Percentiles rank a stretch among this genome's conserved stretches.
Conservation (phyloP, 2,329 filamentous ascomycete species). For the Pyrenochaeta sp. region DNA sequence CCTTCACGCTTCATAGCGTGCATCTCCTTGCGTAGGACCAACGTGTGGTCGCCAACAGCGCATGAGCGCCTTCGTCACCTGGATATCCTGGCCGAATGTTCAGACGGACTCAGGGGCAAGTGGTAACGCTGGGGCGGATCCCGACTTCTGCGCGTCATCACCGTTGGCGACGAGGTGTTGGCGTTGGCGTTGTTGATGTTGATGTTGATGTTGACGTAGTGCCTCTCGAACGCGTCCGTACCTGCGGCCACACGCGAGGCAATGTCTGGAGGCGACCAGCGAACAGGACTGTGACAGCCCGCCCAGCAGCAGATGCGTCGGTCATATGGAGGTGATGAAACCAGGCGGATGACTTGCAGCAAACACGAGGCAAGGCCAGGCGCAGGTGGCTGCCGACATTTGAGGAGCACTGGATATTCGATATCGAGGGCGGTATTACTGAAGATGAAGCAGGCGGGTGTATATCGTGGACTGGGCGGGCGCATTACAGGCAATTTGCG, state of each 20-base stretch:
- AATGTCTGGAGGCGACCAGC: neutral
- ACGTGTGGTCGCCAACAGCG: neutral
- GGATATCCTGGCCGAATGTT: slow-evolving; percentile 5
- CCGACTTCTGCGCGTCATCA: neutral
- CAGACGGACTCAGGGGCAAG: slow-evolving; percentile 2
- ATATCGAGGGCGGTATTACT: slow-evolving; percentile 2
- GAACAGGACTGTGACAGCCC: neutral
- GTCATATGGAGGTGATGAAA: neutral
- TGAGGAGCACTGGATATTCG: neutral
- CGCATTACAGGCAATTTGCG: slow-evolving; percentile 42
- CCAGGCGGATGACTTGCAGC: neutral
- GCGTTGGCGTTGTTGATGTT: slow-evolving; percentile 6
- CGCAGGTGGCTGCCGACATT: neutral
- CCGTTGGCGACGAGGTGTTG: neutral
- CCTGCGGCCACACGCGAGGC: slow-evolving; percentile 2
- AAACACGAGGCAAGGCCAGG: neutral
- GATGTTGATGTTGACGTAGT: slow-evolving; percentile 6
- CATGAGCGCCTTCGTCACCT: neutral
- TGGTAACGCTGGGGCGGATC: neutral
- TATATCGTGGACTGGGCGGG: slow-evolving; percentile 8
- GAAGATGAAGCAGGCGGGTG: neutral
- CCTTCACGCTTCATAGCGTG: neutral
- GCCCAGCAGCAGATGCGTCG: neutral
- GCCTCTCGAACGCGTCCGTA: slow-evolving; percentile 1
- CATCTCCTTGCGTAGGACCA: neutral